Base-by-base conservation (phyloP, 805 yeast species). In the Tetrapisispora namnaoensis region DNA sequence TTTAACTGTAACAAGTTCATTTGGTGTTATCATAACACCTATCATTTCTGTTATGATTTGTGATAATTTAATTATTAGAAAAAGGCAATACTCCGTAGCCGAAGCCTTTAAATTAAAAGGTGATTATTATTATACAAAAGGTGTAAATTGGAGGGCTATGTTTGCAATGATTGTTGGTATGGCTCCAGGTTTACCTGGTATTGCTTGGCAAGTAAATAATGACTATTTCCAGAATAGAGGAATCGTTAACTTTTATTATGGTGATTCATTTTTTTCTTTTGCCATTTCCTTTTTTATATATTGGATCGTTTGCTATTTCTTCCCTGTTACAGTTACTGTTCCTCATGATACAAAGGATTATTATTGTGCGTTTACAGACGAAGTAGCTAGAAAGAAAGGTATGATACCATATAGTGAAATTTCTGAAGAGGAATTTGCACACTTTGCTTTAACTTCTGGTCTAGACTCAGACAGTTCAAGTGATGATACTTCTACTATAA, bases 111-210 rank as follows among this genome's bases (percentile, higher is more conserved):
- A 54, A 17, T 32, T 54, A 4, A 55, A 60, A 28, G 62, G 67
- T 24, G 61, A 62, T n/a, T 74, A 70, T 54, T 72, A 68, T 53
- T 69, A 64, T 55, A 55, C 52, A 40, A 55, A 59, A 22, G 77
- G 77, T 36, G 43, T 68, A 43, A 72, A 73, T 49, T 67, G 64
- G 63, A 62, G 71, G 60, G 63, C 71, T 49, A 52, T 69, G 40
- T 47, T 58, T 52, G 63, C 65, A 21, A 60, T 65, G 62, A 49
- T 59, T 4, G 52, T 61, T 5, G 72, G 74, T 32, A 64, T 70
- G 58, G 68, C 71, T 11, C 79, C 78, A 17, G 77, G 77, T 20
- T 49, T 77, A 24, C 81, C 81, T 3, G 81, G 81, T 35, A 66
- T 60, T 53, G 69, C 63, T 53, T 68, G 56, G 70, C 66, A 54